phyloP scores from a whole-genome alignment of 1,139 yeast species.

The Kodamaea suecica region DNA sequence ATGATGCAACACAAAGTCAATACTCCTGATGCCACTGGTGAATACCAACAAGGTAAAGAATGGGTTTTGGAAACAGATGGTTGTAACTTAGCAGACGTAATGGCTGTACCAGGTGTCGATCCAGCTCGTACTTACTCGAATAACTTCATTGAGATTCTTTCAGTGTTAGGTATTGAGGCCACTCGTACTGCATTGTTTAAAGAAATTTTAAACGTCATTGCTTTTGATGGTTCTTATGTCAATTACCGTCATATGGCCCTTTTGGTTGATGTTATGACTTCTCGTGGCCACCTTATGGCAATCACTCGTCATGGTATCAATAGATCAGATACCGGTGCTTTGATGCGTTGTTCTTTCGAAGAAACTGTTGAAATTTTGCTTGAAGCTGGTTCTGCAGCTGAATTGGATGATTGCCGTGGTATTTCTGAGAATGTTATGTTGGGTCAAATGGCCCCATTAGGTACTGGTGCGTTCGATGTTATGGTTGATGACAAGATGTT shows the following conservation, averaged over 20 bases:
- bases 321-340: conserved; percentile 97
- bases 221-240: conserved; percentile 98
- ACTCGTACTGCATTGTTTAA: conserved; percentile 91
- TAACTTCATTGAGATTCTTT: conserved; percentile 92
- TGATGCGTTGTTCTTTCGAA: conserved; percentile 99
- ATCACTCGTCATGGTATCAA: conserved; percentile 99
- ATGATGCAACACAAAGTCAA: conserved; percentile 91
- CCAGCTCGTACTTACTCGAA: conserved; percentile 87
- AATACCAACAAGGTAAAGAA: conserved; percentile 82
- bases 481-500: conserved; percentile 90
- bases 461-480: conserved; percentile 97
- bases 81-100: conserved; percentile 90
- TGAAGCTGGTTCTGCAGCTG: conserved; percentile 98
- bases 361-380: conserved; percentile 96
- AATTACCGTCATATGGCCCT: conserved; percentile 98
- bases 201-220: conserved; percentile 95
- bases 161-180: conserved; percentile 97
- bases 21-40: conserved; percentile 79
- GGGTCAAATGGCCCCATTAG: conserved; percentile 98
- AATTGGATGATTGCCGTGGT: conserved; percentile 96
- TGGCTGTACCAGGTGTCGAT: conserved; percentile 94
- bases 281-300: conserved; percentile 97
- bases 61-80: conserved; percentile 99
- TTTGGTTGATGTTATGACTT: conserved; percentile 97
- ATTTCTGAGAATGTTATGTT: conserved; percentile 96